These are phyloP conservation scores for Zopfia rhizophila DNA, from an alignment of 2,329 filamentous ascomycete genomes.

Conservation along the genomic window DNA sequence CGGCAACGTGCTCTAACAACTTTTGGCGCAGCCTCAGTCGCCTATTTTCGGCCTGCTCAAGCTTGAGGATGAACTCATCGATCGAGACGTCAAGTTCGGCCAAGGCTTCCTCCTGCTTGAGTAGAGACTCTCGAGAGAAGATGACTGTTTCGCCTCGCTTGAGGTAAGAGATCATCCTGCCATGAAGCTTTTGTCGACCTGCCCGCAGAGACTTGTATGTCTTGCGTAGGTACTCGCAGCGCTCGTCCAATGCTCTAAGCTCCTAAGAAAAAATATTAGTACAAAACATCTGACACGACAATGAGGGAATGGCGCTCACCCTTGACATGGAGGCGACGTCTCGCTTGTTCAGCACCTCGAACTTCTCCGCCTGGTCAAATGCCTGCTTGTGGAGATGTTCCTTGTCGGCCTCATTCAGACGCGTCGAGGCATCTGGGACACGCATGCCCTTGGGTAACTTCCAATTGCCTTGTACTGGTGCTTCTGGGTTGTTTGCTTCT, in stretches of 20 bases:
- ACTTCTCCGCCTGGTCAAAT: conserved; percentile 51
- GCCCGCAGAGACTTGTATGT: conserved; percentile 79
- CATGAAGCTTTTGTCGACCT: conserved; percentile 80
- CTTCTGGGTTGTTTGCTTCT: conserved; percentile 40
- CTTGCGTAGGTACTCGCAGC: conserved; percentile 79
- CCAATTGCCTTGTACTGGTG: conserved; percentile 43
- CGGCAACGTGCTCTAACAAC: conserved; percentile 82
- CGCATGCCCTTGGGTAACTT: conserved; percentile 50
- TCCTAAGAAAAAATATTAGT: conserved; percentile 62
- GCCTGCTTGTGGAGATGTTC: conserved; percentile 52
- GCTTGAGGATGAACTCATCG: conserved; percentile 81
- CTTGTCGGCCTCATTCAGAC: conserved; percentile 48
- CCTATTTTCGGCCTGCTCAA: conserved; percentile 83
- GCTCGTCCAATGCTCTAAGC: conserved; percentile 78
- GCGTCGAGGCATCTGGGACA: conserved; percentile 44
- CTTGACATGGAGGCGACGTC: conserved; percentile 66
- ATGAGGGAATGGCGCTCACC: conserved; percentile 51
- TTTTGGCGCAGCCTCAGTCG: conserved; percentile 80
- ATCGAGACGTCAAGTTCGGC: conserved; percentile 80
- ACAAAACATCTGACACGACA: conserved; percentile 28
- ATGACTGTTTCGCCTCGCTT: conserved; percentile 75
- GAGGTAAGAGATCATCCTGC: conserved; percentile 80
- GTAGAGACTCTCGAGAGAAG: conserved; percentile 78
- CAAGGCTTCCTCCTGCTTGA: conserved; percentile 83
- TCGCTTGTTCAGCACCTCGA: conserved; percentile 52